Percentiles rank a stretch among this genome's conserved stretches.
phyloP scores from a whole-genome alignment of 306 rosid species.

The Quercus glauca region DNA sequence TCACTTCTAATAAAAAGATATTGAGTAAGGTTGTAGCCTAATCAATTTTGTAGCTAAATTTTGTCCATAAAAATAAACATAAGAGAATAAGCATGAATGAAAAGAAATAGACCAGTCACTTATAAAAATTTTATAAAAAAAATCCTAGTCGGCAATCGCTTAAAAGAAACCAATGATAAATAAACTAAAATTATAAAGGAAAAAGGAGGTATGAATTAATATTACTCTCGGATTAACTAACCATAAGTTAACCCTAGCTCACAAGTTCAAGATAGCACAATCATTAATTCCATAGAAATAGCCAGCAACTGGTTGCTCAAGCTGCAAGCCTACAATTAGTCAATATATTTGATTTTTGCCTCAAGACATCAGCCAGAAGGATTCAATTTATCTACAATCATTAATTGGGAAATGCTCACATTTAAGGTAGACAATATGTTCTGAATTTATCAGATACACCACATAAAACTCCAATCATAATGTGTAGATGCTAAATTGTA shows the following conservation, averaged over 20 bases:
- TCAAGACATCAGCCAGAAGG: not conserved
- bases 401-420: not conserved
- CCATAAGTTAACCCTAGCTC: not conserved
- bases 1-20: too few relatives aligned
- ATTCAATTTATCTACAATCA: not conserved
- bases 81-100: not conserved
- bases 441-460: not conserved
- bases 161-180: not conserved
- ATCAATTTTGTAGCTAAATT: too few relatives aligned
- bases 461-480: not conserved
- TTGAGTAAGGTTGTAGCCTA: too few relatives aligned
- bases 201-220: not conserved
- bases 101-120: not conserved
- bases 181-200: not conserved
- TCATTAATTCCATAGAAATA: not conserved
- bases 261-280: not conserved
- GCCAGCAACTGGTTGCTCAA: not conserved
- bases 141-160: not conserved
- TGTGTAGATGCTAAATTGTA: not conserved
- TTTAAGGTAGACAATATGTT: not conserved
- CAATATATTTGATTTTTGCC: not conserved
- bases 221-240: not conserved
- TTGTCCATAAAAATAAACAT: too few relatives aligned
- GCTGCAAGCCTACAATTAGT: not conserved
- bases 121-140: too few relatives aligned